A percentile compares a stretch with the other conserved stretches of the same genome.
Conservation (phyloP, 192 early-diverging fungal genomes). For the Mortierella claussenii region DNA sequence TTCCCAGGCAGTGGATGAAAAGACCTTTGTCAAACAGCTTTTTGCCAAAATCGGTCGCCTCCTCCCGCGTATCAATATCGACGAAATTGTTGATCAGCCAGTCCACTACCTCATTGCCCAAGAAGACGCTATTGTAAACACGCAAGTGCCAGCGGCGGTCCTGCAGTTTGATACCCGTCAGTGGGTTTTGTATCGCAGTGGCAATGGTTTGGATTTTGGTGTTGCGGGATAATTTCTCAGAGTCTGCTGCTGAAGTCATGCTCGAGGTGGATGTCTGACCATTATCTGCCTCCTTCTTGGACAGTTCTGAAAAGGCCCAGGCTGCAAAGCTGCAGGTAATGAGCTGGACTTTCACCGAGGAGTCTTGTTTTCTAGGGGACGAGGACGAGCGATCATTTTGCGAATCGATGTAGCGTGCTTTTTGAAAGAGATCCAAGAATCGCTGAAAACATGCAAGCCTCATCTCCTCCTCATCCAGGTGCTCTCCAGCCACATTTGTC, state of each 20-base stretch:
- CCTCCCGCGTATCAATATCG: slow-evolving; percentile 77
- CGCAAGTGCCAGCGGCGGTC: slow-evolving; percentile 89
- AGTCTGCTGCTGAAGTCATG: background rate
- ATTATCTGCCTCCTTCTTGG: slow-evolving; percentile 30
- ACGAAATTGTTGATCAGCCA: slow-evolving; percentile 85
- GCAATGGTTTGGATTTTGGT: slow-evolving; percentile 67
- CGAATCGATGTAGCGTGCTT: slow-evolving; percentile 62
- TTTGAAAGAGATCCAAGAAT: slow-evolving; percentile 87
- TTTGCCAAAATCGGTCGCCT: slow-evolving; percentile 85
- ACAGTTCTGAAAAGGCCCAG: slow-evolving; percentile 32
- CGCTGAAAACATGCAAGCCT: slow-evolving; percentile 85
- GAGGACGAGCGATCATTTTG: slow-evolving; percentile 44
- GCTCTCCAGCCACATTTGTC: slow-evolving; percentile 64
- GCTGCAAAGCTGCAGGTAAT: slow-evolving; percentile 48
- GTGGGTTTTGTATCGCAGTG: slow-evolving; percentile 74
- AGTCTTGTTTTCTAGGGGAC: slow-evolving; percentile 48
- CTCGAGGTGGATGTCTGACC: slow-evolving; percentile 7
- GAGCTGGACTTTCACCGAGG: slow-evolving; percentile 39
- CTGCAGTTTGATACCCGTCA: slow-evolving; percentile 71
- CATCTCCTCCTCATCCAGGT: slow-evolving; percentile 88
- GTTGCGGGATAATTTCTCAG: slow-evolving; percentile 45
- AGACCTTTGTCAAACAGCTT: slow-evolving; percentile 78
- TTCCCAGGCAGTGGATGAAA: slow-evolving; percentile 67
- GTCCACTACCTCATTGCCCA: slow-evolving; percentile 88
- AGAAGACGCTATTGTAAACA: slow-evolving; percentile 76